These are phyloP conservation scores for Fusarium kyushuense DNA, from an alignment of 2,329 filamentous ascomycete species.

Conservation along the genomic window DNA sequence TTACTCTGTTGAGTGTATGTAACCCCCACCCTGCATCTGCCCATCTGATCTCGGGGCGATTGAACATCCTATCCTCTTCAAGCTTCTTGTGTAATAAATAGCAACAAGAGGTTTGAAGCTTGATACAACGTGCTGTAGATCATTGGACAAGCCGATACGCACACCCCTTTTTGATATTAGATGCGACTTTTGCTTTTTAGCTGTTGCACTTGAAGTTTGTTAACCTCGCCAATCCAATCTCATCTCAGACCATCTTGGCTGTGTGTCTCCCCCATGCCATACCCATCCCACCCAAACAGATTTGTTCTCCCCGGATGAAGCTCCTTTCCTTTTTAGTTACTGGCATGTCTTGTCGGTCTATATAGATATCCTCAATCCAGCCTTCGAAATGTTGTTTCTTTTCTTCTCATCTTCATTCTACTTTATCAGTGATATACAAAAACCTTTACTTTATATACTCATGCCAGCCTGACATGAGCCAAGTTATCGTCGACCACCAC, in stretches of 20 bases:
- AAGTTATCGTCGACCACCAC: conserved; percentile 50
- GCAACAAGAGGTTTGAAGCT: neutral
- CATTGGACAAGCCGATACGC: conserved; percentile 5
- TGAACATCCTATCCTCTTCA: conserved; percentile 13
- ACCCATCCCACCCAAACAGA: conserved; percentile 32
- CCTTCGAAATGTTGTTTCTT: conserved; percentile 7
- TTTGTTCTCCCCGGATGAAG: conserved; percentile 25
- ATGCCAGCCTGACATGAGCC: conserved; percentile 58
- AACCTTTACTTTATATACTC: neutral
- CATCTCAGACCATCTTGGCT: conserved; percentile 39
- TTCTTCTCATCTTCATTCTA: conserved; percentile 39
- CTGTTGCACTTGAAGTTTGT: conserved; percentile 2
- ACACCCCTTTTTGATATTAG: conserved; percentile 9
- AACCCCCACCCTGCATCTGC: conserved; percentile 25
- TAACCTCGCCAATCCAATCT: conserved; percentile 44
- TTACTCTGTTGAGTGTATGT: conserved; percentile 18
- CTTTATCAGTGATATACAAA: conserved; percentile 13
- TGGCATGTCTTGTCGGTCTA: conserved; percentile 28
- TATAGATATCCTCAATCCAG: conserved; percentile 28
- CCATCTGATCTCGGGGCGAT: conserved; percentile 8
- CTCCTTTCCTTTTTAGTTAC: conserved; percentile 39
- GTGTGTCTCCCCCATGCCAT: conserved; percentile 10
- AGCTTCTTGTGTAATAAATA: conserved; percentile 35
- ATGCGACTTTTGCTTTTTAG: conserved; percentile 3
- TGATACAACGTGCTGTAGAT: conserved; percentile 3